phyloP scores from a whole-genome alignment of 345 rosid genomes.

The Gossypium sturtianum region DNA sequence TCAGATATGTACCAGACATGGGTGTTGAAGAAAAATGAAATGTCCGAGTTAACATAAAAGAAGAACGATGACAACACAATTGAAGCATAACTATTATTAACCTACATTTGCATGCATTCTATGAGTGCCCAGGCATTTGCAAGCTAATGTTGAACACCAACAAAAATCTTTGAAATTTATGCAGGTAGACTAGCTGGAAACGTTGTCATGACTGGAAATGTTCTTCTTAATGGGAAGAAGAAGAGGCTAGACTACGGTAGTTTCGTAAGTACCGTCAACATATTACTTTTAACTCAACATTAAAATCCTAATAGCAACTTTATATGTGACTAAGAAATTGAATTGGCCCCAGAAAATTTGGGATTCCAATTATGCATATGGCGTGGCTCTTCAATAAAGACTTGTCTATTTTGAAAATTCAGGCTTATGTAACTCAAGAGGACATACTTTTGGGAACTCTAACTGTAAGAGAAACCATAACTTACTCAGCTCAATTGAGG shows the following conservation, averaged over 20 bases:
- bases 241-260: slow-evolving; percentile 33
- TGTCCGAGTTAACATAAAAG: neutral
- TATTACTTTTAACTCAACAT: neutral
- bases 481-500: slow-evolving; percentile 65
- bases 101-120: neutral
- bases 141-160: neutral
- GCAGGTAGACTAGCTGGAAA: slow-evolving; percentile 56
- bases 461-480: slow-evolving; percentile 64
- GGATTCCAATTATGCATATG: neutral
- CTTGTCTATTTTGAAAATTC: slow-evolving; percentile 9
- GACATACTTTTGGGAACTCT: slow-evolving; percentile 65
- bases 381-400: slow-evolving; percentile 2
- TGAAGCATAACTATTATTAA: too few relatives aligned
- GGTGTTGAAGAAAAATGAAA: neutral
- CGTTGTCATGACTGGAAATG: slow-evolving; percentile 43
- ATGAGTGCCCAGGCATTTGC: neutral
- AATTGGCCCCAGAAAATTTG: neutral
- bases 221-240: slow-evolving; percentile 50
- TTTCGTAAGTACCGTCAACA: slow-evolving; percentile 29
- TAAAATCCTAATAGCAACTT: neutral
- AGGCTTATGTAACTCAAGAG: slow-evolving; percentile 89
- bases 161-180: neutral
- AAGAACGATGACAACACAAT: neutral
- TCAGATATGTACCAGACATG: neutral
- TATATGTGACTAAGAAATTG: neutral